These are phyloP conservation scores for Paramecium caudatum DNA, from an alignment of 73 alveolate genomes.

Conservation along the genomic window DNA sequence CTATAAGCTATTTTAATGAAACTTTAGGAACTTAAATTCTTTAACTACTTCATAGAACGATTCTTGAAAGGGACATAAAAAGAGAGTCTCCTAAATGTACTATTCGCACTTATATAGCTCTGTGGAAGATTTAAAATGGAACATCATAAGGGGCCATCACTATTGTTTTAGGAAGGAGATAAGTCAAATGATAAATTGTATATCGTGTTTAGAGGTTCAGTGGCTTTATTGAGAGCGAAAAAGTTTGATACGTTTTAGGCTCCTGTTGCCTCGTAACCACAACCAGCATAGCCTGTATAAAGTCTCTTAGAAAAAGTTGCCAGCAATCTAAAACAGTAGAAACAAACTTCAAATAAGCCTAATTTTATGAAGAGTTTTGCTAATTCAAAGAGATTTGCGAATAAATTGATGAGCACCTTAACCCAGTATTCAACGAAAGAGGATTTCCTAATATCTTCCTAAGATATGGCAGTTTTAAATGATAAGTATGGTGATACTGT, in stretches of 20 bases:
- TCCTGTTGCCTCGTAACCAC: background rate
- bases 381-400: slow-evolving; percentile 27
- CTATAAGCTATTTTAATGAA: slow-evolving; percentile 14
- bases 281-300: background rate
- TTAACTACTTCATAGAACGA: slow-evolving; percentile 46
- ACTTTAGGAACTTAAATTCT: slow-evolving; percentile 6
- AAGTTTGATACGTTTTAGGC: slow-evolving; percentile 33
- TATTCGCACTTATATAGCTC: background rate
- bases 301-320: slow-evolving; percentile 13
- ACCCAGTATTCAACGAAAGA: slow-evolving; percentile 2
- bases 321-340: slow-evolving; percentile 12
- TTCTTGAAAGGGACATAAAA: slow-evolving; percentile 35
- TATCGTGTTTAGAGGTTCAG: slow-evolving; percentile 41
- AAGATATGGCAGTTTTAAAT: background rate
- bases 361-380: slow-evolving; percentile 52
- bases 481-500: slow-evolving; percentile 51
- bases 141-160: slow-evolving; percentile 6
- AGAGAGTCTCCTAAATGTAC: slow-evolving; percentile 41
- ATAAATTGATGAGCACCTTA: slow-evolving; percentile 39
- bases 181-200: slow-evolving; percentile 59
- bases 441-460: background rate
- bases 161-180: slow-evolving; percentile 45
- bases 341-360: background rate
- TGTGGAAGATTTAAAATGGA: slow-evolving; percentile 62
- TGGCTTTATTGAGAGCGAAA: slow-evolving; percentile 46